Evolutionary conservation across 2,329 filamentous ascomycete species (phyloP), one percentile per base, ranked within the genome.

Genomic region (Zymoseptoria pseudotritici): DNA sequence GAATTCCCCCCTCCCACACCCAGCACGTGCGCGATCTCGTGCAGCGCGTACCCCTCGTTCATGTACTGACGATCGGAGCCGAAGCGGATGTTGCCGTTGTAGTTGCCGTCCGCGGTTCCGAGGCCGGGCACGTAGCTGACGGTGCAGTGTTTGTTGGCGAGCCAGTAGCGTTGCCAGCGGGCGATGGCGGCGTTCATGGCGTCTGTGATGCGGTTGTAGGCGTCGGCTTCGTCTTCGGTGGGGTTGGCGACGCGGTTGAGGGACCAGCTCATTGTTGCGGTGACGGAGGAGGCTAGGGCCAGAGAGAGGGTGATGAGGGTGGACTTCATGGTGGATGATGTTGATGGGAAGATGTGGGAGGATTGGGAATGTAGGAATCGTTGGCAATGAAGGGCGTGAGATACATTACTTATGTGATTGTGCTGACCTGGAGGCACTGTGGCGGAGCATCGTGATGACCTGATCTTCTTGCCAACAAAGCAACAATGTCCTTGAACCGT

Each of bases 221-320:
- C 62, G n/a, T 61, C 62, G 20, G 50, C 13, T 54, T 63, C 46
- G 55, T 63, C 60, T 24, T 57, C 52, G 22, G 57, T 60, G 26
- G 62, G 59, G 36, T 54, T 72, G 3, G 73, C 74, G 31, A 74
- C 74, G 61, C 78, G 76, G n/a, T 75, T 70, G 53, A 77, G 76
- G 3, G 74, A 77, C 77, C 77, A 79, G 20, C 54, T 60, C 59
- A 78, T 77, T 4, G 74, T 72, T 6, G 78, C 66, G 13, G 4
- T 36, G 13, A 36, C 31, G 9, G 31, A 10, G 9, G 31, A 13
- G 13, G 31, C 31, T 9, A 5, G 8, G 31, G 31, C 31, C 31
- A 36, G 31, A 9, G 31, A 36, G 13, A 36, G 31, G 13, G 31
- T 17, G 31, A 36, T 17, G 31, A 17, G 10, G 31, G 31, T 11